Evolutionary conservation across 2,329 filamentous ascomycete species (phyloP).

Genomic region (Aspergillus viridinutans): DNA sequence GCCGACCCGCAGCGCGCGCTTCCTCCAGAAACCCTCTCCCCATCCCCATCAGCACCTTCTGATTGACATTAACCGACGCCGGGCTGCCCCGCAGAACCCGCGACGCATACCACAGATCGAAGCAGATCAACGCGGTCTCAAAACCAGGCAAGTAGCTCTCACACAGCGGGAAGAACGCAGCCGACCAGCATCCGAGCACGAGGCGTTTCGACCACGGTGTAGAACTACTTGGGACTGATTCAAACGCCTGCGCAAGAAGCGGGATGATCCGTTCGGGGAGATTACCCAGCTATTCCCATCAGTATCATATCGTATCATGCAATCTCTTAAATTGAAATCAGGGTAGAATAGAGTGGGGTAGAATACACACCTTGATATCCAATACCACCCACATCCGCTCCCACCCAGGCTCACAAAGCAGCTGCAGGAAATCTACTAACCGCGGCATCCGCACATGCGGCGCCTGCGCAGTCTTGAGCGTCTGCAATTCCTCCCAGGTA

Average conservation of each 20-base stretch:
- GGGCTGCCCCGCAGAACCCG: conserved; percentile 62
- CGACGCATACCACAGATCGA: conserved; percentile 56
- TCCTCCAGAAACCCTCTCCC: conserved; percentile 64
- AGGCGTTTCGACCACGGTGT: conserved; percentile 69
- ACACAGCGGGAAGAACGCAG: conserved; percentile 64
- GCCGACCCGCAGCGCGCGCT: conserved; percentile 52
- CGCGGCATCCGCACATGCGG: conserved; percentile 71
- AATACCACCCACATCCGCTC: conserved; percentile 75
- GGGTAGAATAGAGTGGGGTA: neutral
- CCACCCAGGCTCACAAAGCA: conserved; percentile 60
- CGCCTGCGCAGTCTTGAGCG: conserved; percentile 61
- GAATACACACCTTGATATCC: conserved; percentile 70
- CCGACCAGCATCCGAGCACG: conserved; percentile 77
- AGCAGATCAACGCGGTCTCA: conserved; percentile 40
- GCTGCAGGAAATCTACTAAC: conserved; percentile 69
- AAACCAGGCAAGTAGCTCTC: conserved; percentile 47
- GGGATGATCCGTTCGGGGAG: conserved; percentile 63
- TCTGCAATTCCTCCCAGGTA: conserved; percentile 68
- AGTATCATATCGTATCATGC: neutral
- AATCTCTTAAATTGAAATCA: neutral
- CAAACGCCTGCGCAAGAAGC: conserved; percentile 62
- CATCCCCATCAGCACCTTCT: conserved; percentile 62
- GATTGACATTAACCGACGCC: conserved; percentile 67
- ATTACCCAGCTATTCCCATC: conserved; percentile 28
- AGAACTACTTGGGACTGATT: conserved; percentile 47